A percentile compares a stretch with the other conserved stretches of the same genome.
phyloP scores from a whole-genome alignment of 768 basidiomycete species.

The Pulveroboletus sp. region DNA sequence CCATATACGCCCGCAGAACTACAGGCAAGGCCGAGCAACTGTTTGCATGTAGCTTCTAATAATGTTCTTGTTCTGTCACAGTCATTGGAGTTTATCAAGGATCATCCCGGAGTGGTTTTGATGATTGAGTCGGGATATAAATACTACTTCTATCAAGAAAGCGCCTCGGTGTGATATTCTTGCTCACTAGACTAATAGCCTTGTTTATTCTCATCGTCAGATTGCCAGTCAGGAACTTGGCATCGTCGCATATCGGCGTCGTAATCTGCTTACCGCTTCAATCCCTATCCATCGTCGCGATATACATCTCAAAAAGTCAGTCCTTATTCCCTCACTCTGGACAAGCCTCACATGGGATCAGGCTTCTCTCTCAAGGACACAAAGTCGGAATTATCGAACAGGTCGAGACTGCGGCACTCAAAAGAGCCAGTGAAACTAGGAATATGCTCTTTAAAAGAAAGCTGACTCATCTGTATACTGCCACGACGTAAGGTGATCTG shows the following conservation, averaged over 20 bases:
- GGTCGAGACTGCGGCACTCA: constrained; percentile 83
- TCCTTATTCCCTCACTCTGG: background rate
- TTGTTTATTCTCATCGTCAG: constrained; percentile 34
- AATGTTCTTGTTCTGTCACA: constrained; percentile 4
- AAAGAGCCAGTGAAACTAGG: constrained; percentile 74
- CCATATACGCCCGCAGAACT: constrained; percentile 74
- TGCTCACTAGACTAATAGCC: background rate
- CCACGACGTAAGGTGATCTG: constrained; percentile 63
- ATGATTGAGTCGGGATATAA: constrained; percentile 86
- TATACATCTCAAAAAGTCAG: constrained; percentile 72
- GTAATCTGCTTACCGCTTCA: constrained; percentile 72
- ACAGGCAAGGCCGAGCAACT: constrained; percentile 42
- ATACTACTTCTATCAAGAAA: constrained; percentile 77
- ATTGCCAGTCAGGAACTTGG: constrained; percentile 73
- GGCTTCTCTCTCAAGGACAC: constrained; percentile 72
- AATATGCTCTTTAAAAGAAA: constrained; percentile 69
- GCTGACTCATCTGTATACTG: constrained; percentile 77
- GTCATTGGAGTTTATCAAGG: constrained; percentile 52
- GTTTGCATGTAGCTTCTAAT: background rate
- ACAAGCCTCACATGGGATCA: constrained; percentile 18
- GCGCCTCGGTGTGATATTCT: constrained; percentile 56
- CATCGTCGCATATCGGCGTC: constrained; percentile 64
- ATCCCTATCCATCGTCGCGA: constrained; percentile 66
- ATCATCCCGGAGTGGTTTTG: constrained; percentile 61
- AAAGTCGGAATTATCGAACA: constrained; percentile 84